A percentile compares a stretch with the other conserved stretches of the same genome.
Evolutionary conservation across 257 asterid species (phyloP).

Genomic region (Rehmannia glutinosa): DNA sequence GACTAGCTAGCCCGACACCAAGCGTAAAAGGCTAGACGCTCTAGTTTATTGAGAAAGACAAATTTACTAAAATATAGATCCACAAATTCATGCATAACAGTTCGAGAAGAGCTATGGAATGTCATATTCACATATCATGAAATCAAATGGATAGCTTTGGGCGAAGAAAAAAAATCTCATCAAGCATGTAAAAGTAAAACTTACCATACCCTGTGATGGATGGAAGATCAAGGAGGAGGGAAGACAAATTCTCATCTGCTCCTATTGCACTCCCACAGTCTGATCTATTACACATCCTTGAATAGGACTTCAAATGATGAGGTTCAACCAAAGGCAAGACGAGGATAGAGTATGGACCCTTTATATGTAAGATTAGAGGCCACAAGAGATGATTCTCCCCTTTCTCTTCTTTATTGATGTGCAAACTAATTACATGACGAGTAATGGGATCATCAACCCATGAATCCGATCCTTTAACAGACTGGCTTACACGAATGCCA

Average conservation of each 20-base stretch:
- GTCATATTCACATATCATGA: neutral
- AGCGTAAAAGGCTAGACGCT: neutral
- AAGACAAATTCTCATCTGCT: constrained; percentile 65
- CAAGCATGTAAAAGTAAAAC: constrained; percentile 32
- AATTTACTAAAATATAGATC: neutral
- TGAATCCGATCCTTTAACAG: constrained; percentile 88
- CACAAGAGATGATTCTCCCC: constrained; percentile 54
- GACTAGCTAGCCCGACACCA: constrained; percentile 1
- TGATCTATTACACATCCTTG: constrained; percentile 59
- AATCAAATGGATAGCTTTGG: constrained; percentile 2
- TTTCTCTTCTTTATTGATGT: constrained; percentile 49
- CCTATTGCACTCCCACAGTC: constrained; percentile 83
- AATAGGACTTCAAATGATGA: constrained; percentile 64
- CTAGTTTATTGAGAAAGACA: neutral
- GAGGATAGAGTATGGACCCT: constrained; percentile 68
- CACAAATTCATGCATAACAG: neutral
- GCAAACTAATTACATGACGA: constrained; percentile 68
- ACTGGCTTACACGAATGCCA: constrained; percentile 68
- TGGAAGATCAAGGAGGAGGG: constrained; percentile 79
- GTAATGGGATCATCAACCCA: constrained; percentile 98
- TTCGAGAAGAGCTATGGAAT: neutral
- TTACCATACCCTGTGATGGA: constrained; percentile 99
- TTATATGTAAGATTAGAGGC: constrained; percentile 78
- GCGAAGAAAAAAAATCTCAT: neutral
- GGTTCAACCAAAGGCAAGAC: constrained; percentile 85